Evolutionary conservation across 305 asterid species (phyloP), one percentile per base, ranked within the genome.

Genomic region (Solanum hybrid): DNA sequence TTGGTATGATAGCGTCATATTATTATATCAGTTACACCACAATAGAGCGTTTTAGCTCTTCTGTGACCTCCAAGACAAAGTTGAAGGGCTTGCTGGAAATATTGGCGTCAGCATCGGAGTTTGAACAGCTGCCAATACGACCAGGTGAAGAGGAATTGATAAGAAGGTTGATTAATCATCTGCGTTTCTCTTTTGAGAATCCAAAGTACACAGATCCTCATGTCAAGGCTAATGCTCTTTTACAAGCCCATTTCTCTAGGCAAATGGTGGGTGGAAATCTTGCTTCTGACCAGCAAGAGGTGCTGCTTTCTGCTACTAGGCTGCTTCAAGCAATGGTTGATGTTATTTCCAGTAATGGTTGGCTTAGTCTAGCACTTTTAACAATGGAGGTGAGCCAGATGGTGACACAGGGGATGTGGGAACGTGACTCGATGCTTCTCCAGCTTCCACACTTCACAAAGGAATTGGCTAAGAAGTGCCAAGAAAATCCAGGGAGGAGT

Each of bases 321-420:
- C 94, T 97, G 88, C 99, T 97, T 88, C 99, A 97, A 90, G 98
- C 99, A 22, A 94, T 97, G 96, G 99, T 97, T 80, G 99, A 97
- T 94, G 99, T 97, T 90, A 96, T 97, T 84, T 97, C 99, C 64
- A 96, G 99, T 93, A 97, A 90, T 20, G 98, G 98, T 20, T 97
- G 99, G 98, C 98, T 96, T 35, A 96, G 92, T 91, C 93, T 96
- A 67, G 99, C 98, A 51, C 96, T 97, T 89, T 94, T 97, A n/a
- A 93, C 99, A 33, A 97, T 96, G 99, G 99, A 97, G 93, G 95
- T 96, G 83, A 96, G 98, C 90, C 99, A 97, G 91, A 97, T 97
- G 99, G 98, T 97, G n/a, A 96, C 98, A 39, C 99, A 96, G 88
- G 99, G 97, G 34, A 96, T 96, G 97, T 97, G 99, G 99, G 99